These are phyloP conservation scores for Phytophthora agathidicida DNA, from an alignment of 352 stramenopile genomes.

Conservation along the genomic window DNA sequence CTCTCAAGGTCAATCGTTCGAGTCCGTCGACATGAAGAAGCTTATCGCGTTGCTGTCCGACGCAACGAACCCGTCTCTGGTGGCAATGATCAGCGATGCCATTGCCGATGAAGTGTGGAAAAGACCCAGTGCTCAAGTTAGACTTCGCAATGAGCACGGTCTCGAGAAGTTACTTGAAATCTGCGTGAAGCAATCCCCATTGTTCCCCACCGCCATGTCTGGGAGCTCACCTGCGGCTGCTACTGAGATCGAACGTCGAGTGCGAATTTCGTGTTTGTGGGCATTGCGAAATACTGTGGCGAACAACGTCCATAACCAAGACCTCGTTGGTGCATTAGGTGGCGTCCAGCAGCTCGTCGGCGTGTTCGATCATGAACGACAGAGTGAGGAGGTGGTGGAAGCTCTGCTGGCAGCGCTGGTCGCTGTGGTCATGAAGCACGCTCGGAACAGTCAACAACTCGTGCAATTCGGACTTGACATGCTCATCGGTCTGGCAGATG, in stretches of 20 bases:
- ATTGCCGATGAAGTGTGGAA: slow-evolving; percentile 85
- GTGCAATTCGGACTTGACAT: slow-evolving; percentile 64
- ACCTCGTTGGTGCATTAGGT: slow-evolving; percentile 58
- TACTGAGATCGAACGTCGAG: slow-evolving; percentile 31
- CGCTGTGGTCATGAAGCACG: slow-evolving; percentile 58
- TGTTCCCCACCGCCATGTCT: slow-evolving; percentile 38
- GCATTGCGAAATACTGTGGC: slow-evolving; percentile 62
- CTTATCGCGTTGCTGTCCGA: slow-evolving; percentile 69
- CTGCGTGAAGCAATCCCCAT: slow-evolving; percentile 43
- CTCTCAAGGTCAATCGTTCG: slow-evolving; percentile 33
- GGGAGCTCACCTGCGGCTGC: slow-evolving; percentile 14
- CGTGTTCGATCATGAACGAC: slow-evolving; percentile 49
- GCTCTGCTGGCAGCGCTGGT: slow-evolving; percentile 59
- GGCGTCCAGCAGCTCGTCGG: slow-evolving; percentile 54
- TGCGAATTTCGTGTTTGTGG: slow-evolving; percentile 70
- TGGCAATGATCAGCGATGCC: slow-evolving; percentile 75
- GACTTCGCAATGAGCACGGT: slow-evolving; percentile 68
- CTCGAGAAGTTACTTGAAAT: slow-evolving; percentile 68
- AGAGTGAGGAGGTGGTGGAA: slow-evolving; percentile 64
- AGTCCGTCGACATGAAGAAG: slow-evolving; percentile 62
- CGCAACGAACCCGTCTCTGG: slow-evolving; percentile 56
- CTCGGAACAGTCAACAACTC: slow-evolving; percentile 71
- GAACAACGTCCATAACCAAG: slow-evolving; percentile 68
- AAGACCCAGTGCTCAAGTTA: slow-evolving; percentile 56
- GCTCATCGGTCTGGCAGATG: slow-evolving; percentile 61